Base-by-base conservation (phyloP, 768 basidiomycete genomes). In the Cystobasidium ongulense region DNA sequence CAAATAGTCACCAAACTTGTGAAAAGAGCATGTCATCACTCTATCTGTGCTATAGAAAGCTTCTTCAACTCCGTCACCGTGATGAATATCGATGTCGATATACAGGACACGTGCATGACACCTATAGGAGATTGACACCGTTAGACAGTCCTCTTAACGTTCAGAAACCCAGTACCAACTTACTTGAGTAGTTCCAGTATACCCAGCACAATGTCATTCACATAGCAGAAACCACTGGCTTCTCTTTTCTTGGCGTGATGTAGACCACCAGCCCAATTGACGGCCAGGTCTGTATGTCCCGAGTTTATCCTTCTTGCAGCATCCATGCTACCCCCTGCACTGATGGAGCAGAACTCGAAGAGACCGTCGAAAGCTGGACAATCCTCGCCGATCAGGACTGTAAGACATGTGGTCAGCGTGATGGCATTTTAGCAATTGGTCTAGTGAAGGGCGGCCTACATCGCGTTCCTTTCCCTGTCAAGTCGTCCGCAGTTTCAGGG, bases 181-280 rank as follows among this genome's bases (percentile, higher is more conserved):
- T 87, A 86, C 76, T 93, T 87, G n/a, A 95, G 83, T 8, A 99
- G 87, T 81, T 96, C 95, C 61, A 99, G 85, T 43, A 96, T 95
- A 53, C 88, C 89, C 29, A 98, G 88, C 0, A 96, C 93, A 80
- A 97, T 99, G 81, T 94, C 82, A 81, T 99, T 99, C 82, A 98
- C 89, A 84, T 98, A 99, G 84, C 96, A 99, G 82, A 99, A 99
- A 17, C 96, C 96, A 7, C 90, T 91, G 0, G 95, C 96, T 83
- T 97, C 96, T 70, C 90, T 87, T 81, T 97, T 98, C 83, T 99
- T 99, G n/a, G 96, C 96, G 81, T 99, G 96, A 82, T 99, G 96
- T 1, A 99, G 85, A 1, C 96, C 96, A 10, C 96, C 96, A 0
- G 96, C 92, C 96, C 94, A 97, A 82, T 97, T 96, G 75, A 97